Conservation (phyloP, 352 stramenopile species). For the Blastocystis sp. region DNA sequence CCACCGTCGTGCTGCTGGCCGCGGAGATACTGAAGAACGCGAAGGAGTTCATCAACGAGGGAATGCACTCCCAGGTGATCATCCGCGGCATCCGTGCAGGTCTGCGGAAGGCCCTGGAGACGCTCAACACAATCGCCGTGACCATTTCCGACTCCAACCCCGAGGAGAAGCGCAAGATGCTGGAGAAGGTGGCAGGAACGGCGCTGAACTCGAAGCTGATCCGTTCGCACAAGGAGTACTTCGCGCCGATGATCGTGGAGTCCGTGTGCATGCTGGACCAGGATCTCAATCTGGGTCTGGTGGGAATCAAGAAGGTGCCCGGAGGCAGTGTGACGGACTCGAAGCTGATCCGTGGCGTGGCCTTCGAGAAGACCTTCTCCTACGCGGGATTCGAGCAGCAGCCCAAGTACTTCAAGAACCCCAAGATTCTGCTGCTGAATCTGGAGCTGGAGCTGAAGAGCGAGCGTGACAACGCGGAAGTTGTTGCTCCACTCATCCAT, state of each 20-base stretch:
- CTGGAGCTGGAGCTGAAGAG: slow-evolving; percentile 97
- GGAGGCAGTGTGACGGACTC: slow-evolving; percentile 93
- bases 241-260: slow-evolving; percentile 96
- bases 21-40: slow-evolving; percentile 92
- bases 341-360: slow-evolving; percentile 93
- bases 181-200: slow-evolving; percentile 87
- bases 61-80: slow-evolving; percentile 87
- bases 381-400: slow-evolving; percentile 99
- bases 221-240: slow-evolving; percentile 90
- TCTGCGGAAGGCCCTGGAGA: slow-evolving; percentile 79
- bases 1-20: slow-evolving; percentile 91
- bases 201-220: slow-evolving; percentile 98
- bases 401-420: slow-evolving; percentile 92
- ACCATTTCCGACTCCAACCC: slow-evolving; percentile 80
- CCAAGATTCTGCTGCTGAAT: slow-evolving; percentile 94
- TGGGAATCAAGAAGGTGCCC: slow-evolving; percentile 95
- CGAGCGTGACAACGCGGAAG: slow-evolving; percentile 97
- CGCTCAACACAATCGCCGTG: slow-evolving; percentile 82
- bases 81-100: slow-evolving; percentile 84
- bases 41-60: slow-evolving; percentile 96
- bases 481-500: slow-evolving; percentile 71
- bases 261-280: slow-evolving; percentile 87
- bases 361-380: slow-evolving; percentile 99
- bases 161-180: slow-evolving; percentile 76
- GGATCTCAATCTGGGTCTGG: slow-evolving; percentile 79